Evolutionary conservation across 129 eudicot genomes (phyloP).

Genomic region (Arctium minus): DNA sequence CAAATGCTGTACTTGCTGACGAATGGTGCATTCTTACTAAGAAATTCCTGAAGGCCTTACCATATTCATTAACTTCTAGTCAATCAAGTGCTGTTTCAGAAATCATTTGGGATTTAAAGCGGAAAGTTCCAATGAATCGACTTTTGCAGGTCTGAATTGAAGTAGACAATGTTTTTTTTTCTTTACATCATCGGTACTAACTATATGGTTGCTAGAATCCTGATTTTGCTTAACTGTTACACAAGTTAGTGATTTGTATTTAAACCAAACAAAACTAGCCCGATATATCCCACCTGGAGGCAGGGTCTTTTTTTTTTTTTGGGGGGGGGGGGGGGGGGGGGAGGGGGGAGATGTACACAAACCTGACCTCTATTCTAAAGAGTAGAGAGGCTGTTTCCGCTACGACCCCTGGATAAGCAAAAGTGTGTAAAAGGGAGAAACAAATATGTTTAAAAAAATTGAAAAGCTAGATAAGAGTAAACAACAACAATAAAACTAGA

Average conservation of each 20-base stretch:
- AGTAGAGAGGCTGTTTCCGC: no score
- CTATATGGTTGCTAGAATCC: neutral
- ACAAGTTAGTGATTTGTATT: neutral
- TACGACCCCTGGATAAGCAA: no score
- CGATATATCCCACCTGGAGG: no score
- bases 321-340: no score
- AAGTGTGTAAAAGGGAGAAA: no score
- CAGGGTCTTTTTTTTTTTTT: no score
- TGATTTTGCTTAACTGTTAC: slow-evolving; percentile 1
- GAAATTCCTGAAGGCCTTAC: slow-evolving; percentile 62
- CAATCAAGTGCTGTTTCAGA: slow-evolving; percentile 83
- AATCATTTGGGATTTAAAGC: slow-evolving; percentile 92
- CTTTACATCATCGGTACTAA: neutral
- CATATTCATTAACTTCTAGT: slow-evolving; percentile 81
- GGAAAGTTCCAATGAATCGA: slow-evolving; percentile 90
- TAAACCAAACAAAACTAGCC: neutral
- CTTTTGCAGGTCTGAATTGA: slow-evolving; percentile 67
- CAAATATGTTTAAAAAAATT: no score
- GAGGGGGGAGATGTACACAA: no score
- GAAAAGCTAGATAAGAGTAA: no score
- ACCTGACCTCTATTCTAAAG: no score
- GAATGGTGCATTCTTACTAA: slow-evolving; percentile 79
- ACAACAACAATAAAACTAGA: no score
- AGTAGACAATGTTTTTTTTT: neutral
- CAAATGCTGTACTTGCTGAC: slow-evolving; percentile 42